Conservation (phyloP, 2,329 filamentous ascomycete species). For the Nemania serpens region DNA sequence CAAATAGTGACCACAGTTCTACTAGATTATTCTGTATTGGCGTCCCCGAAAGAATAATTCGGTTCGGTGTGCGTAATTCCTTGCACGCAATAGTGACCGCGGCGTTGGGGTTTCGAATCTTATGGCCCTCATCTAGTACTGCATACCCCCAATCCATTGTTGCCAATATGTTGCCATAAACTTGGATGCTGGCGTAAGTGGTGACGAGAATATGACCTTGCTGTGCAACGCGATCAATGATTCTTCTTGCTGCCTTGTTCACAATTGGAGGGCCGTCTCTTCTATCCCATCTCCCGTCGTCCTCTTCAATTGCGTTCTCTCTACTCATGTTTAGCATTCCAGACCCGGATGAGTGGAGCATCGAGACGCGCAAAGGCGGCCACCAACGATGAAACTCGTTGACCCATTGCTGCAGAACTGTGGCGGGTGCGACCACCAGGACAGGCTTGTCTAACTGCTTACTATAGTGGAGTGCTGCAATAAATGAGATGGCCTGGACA, state of each 20-base stretch:
- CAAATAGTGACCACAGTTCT: constrained; percentile 65
- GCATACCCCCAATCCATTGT: constrained; percentile 90
- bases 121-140: constrained; percentile 95
- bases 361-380: constrained; percentile 96
- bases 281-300: constrained; percentile 59
- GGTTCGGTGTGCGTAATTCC: constrained; percentile 84
- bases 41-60: constrained; percentile 92
- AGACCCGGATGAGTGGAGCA: constrained; percentile 92
- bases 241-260: constrained; percentile 73
- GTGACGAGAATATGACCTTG: constrained; percentile 94
- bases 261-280: constrained; percentile 54
- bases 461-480: constrained; percentile 92
- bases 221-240: constrained; percentile 79
- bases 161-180: constrained; percentile 81
- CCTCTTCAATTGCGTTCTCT: constrained; percentile 62
- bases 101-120: constrained; percentile 95
- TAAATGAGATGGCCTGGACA: constrained; percentile 71
- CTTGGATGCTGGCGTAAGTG: constrained; percentile 94
- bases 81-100: constrained; percentile 96
- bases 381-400: constrained; percentile 99
- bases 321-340: constrained; percentile 85
- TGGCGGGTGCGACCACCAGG: constrained; percentile 91
- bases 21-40: constrained; percentile 52
- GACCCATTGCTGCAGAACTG: constrained; percentile 96
- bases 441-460: constrained; percentile 81